Evolutionary conservation across 768 basidiomycete species (phyloP).

Genomic region (Kwoniella europaea): DNA sequence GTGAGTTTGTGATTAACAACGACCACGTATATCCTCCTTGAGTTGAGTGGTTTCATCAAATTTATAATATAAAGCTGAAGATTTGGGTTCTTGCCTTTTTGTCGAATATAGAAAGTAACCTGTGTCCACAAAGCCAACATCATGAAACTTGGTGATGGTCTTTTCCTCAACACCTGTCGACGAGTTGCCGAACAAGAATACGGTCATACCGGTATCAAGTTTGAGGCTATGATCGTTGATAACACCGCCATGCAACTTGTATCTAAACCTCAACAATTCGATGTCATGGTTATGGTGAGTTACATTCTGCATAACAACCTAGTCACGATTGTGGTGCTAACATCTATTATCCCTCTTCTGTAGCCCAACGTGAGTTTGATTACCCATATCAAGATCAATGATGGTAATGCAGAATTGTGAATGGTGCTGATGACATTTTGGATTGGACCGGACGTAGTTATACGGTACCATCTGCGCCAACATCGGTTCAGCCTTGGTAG

Average conservation of each 20-base stretch:
- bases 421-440: too few relatives aligned
- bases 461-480: conserved; percentile 98
- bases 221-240: conserved; percentile 98
- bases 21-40: background rate
- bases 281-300: conserved; percentile 99
- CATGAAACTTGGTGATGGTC: conserved; percentile 99
- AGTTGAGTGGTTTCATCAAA: background rate
- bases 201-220: conserved; percentile 85
- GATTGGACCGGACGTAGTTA: too few relatives aligned
- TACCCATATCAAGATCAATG: background rate
- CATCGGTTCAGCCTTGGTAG: conserved; percentile 97
- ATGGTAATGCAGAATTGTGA: too few relatives aligned
- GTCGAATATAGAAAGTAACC: conserved; percentile 80
- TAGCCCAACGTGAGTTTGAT: conserved; percentile 41
- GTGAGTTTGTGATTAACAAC: conserved; percentile 59
- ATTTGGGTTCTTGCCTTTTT: background rate
- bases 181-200: conserved; percentile 89
- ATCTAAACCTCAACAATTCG: conserved; percentile 91
- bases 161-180: conserved; percentile 98
- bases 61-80: background rate
- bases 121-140: conserved; percentile 99
- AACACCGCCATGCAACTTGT: conserved; percentile 99
- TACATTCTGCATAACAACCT: too few relatives aligned
- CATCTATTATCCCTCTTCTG: too few relatives aligned
- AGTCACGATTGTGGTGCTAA: too few relatives aligned